Percentiles rank a stretch among this genome's conserved stretches.
These are phyloP conservation scores for Scedosporium apiospermum DNA, from an alignment of 2,329 filamentous ascomycete genomes.

Conservation along the genomic window DNA sequence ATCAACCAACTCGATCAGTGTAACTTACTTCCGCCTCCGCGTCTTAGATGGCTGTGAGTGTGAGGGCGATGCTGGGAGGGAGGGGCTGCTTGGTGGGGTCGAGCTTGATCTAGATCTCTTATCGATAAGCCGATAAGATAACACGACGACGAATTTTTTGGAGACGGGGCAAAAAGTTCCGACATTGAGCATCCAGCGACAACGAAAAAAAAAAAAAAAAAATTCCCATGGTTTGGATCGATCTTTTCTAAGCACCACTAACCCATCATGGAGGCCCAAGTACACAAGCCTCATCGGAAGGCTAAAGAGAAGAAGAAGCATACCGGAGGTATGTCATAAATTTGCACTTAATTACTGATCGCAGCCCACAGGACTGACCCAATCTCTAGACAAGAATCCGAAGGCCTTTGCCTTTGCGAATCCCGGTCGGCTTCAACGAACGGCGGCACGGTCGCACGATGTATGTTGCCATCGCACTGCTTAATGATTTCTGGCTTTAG, in stretches of 20 bases:
- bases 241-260: neutral
- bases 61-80: neutral
- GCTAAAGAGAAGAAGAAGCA: constrained; percentile 76
- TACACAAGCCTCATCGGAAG: constrained; percentile 76
- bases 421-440: constrained; percentile 69
- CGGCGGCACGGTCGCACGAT: constrained; percentile 64
- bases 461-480: constrained; percentile 30
- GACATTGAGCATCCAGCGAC: neutral
- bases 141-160: constrained; percentile 1
- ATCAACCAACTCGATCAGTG: too few relatives aligned
- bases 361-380: constrained; percentile 8
- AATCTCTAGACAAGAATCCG: constrained; percentile 58
- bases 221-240: neutral
- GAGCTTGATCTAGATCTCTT: neutral
- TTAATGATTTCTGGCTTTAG: neutral
- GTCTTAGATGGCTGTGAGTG: neutral
- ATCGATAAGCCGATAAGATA: constrained; percentile 9
- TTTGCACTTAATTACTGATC: neutral
- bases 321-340: constrained; percentile 41
- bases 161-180: neutral
- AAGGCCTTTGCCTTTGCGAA: constrained; percentile 84
- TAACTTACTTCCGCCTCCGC: too few relatives aligned
- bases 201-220: neutral
- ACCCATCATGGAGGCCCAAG: constrained; percentile 66
- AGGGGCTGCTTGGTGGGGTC: neutral